Conservation (phyloP, 805 yeast genomes). For the Blastobotrys muscicola region DNA sequence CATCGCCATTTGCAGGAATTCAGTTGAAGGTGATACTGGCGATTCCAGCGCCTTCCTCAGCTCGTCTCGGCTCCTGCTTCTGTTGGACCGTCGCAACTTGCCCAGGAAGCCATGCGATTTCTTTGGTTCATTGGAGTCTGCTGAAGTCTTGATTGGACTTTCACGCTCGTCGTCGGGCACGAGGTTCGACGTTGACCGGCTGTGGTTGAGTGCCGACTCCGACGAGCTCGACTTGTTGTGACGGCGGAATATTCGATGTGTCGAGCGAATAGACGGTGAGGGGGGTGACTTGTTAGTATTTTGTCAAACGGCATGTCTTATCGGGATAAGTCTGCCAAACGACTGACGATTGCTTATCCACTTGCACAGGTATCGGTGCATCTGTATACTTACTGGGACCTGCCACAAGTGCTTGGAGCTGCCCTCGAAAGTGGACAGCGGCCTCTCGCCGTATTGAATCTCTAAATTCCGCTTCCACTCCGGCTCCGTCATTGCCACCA, state of each 20-base stretch:
- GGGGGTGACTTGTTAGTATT: constrained; percentile 24
- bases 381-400: constrained; percentile 5
- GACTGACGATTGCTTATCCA: neutral
- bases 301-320: no score
- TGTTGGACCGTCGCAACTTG: constrained; percentile 9
- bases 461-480: neutral
- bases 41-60: constrained; percentile 7
- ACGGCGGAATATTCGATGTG: constrained; percentile 46
- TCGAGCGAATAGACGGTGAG: constrained; percentile 25
- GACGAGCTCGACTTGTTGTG: constrained; percentile 58
- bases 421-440: constrained; percentile 12
- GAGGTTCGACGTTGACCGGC: neutral
- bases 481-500: neutral
- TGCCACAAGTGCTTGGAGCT: constrained; percentile 2
- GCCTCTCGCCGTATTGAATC: neutral
- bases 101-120: constrained; percentile 7
- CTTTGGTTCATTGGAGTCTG: neutral
- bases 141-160: constrained; percentile 1
- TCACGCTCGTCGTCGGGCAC: constrained; percentile 1
- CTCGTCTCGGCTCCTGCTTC: constrained; percentile 15
- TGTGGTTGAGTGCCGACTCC: constrained; percentile 35
- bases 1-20: constrained; percentile 1
- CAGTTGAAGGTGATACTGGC: constrained; percentile 11
- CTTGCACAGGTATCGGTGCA: neutral
- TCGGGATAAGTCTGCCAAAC: neutral